Conservation (phyloP, 2,329 filamentous ascomycete species). For the Hymenotorrendiella dingleyae region DNA sequence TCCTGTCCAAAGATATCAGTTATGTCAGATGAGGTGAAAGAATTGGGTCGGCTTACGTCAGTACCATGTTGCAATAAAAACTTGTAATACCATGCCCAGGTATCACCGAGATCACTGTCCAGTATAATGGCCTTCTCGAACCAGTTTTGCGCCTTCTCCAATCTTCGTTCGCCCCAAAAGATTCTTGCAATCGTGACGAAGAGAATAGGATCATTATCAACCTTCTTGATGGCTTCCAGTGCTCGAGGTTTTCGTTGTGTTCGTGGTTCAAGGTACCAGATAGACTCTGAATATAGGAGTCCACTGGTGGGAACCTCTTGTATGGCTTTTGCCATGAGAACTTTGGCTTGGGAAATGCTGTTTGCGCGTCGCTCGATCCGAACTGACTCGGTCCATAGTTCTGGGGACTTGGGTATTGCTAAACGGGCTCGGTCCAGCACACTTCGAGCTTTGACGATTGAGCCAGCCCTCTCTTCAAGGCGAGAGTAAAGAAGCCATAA, state of each 20-base stretch:
- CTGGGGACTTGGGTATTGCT: conserved; percentile 75
- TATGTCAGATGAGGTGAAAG: not conserved
- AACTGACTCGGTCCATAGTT: conserved; percentile 91
- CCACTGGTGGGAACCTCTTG: conserved; percentile 88
- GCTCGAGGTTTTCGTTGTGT: conserved; percentile 89
- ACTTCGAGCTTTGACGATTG: conserved; percentile 85
- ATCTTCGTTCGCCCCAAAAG: conserved; percentile 87
- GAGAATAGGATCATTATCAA: conserved; percentile 83
- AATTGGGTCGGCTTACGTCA: conserved; percentile 41
- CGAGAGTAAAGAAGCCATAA: conserved; percentile 87
- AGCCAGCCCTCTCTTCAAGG: conserved; percentile 78
- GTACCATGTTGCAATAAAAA: conserved; percentile 91
- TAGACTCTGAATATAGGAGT: conserved; percentile 86
- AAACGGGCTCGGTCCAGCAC: conserved; percentile 88
- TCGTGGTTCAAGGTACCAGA: conserved; percentile 87
- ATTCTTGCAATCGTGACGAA: conserved; percentile 91
- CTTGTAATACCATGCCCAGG: conserved; percentile 97
- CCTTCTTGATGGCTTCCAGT: conserved; percentile 93
- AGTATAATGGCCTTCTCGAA: conserved; percentile 92
- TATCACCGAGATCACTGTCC: conserved; percentile 82
- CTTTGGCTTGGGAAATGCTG: conserved; percentile 77
- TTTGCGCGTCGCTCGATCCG: conserved; percentile 84
- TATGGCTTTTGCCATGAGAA: conserved; percentile 86
- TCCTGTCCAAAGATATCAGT: conserved; percentile 42
- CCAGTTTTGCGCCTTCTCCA: conserved; percentile 95